Percentiles rank a stretch among this genome's conserved stretches.
These are phyloP conservation scores for Pyronema omphalodes DNA, from an alignment of 495 filamentous ascomycete genomes.

Conservation along the genomic window DNA sequence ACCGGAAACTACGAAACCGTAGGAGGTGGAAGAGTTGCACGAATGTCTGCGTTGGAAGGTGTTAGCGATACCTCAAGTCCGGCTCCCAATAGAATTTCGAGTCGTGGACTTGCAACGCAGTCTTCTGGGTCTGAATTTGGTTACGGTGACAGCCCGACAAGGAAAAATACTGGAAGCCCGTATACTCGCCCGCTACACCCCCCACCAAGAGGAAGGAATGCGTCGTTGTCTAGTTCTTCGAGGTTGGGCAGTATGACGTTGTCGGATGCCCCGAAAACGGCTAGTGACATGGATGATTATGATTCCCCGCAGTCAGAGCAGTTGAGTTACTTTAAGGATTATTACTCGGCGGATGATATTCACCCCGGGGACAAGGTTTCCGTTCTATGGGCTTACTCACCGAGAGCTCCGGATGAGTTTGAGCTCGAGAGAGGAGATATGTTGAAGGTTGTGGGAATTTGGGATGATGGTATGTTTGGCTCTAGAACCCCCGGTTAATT, in stretches of 20 bases:
- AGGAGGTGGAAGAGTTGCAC: conserved; percentile 74
- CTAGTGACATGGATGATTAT: conserved; percentile 55
- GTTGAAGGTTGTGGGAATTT: conserved; percentile 96
- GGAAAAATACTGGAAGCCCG: conserved; percentile 35
- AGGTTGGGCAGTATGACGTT: conserved; percentile 49
- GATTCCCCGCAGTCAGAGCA: conserved; percentile 92
- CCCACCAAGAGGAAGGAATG: conserved; percentile 55
- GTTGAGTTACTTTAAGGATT: conserved; percentile 88
- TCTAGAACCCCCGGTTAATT: background rate
- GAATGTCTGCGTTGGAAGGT: conserved; percentile 84
- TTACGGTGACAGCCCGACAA: conserved; percentile 60
- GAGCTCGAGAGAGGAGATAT: conserved; percentile 90
- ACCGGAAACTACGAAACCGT: conserved; percentile 49
- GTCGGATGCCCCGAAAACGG: conserved; percentile 54
- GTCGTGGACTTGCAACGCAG: conserved; percentile 28
- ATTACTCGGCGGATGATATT: conserved; percentile 94
- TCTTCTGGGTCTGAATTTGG: conserved; percentile 61
- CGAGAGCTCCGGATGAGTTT: conserved; percentile 85
- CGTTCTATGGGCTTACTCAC: conserved; percentile 91
- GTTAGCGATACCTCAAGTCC: no score
- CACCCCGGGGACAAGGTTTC: conserved; percentile 78
- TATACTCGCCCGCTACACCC: conserved; percentile 25
- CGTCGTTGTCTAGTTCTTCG: conserved; percentile 79
- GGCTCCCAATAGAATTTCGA: background rate
- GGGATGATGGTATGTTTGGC: conserved; percentile 61